These are phyloP conservation scores for Pseudotulostoma volvatum DNA, from an alignment of 495 filamentous ascomycete species.

Conservation along the genomic window DNA sequence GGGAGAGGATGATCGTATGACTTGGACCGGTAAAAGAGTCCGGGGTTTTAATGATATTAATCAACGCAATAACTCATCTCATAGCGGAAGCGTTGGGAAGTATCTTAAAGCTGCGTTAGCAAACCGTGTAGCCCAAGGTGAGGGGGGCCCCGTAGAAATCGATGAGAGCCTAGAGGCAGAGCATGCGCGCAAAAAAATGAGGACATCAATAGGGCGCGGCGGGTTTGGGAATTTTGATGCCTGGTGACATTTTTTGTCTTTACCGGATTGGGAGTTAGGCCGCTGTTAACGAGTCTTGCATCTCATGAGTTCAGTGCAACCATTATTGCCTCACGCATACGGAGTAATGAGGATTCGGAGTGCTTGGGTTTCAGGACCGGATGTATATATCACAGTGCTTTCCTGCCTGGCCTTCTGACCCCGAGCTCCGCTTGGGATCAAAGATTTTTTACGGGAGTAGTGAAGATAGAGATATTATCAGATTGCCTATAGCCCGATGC, in stretches of 20 bases:
- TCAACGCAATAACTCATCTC: conserved; percentile 24
- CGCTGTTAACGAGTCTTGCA: too few relatives aligned
- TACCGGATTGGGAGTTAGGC: too few relatives aligned
- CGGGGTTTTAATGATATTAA: conserved; percentile 38
- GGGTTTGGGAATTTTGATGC: conserved; percentile 90
- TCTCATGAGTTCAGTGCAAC: too few relatives aligned
- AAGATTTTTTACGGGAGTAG: too few relatives aligned
- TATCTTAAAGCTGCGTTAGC: conserved; percentile 49
- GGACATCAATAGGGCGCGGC: conserved; percentile 30
- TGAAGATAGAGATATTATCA: too few relatives aligned
- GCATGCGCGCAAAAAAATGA: conserved; percentile 65
- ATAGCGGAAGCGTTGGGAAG: conserved; percentile 51
- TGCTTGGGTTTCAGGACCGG: too few relatives aligned
- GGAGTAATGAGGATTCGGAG: too few relatives aligned
- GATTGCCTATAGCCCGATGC: too few relatives aligned
- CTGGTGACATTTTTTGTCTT: conserved; percentile 47
- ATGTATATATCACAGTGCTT: too few relatives aligned
- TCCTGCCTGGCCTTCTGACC: too few relatives aligned
- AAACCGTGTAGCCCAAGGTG: conserved; percentile 24
- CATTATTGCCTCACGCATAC: too few relatives aligned
- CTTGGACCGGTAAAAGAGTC: conserved; percentile 82
- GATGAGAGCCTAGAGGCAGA: conserved; percentile 44
- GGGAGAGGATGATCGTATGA: conserved; percentile 66
- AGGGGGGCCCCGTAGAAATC: conserved; percentile 41
- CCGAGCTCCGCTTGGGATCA: too few relatives aligned